phyloP scores from a whole-genome alignment of 2,329 filamentous ascomycete species.

The Cytospora schulzeri region DNA sequence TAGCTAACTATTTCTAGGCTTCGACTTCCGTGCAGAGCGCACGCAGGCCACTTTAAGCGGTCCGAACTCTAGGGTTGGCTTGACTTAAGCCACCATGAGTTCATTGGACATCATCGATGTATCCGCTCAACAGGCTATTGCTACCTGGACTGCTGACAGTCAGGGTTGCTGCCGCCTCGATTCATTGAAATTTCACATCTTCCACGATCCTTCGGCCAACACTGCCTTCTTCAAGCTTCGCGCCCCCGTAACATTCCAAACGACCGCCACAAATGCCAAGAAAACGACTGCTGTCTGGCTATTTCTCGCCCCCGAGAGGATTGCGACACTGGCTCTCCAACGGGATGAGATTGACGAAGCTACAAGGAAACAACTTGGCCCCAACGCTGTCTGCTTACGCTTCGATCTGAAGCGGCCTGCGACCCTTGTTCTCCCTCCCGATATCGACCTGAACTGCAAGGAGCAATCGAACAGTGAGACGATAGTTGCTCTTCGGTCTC shows the following conservation, averaged over 20 bases:
- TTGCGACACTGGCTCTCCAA: conserved; percentile 5
- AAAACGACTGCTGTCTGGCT: conserved; percentile 18
- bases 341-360: not conserved
- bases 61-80: too few relatives aligned
- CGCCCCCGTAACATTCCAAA: conserved; percentile 8
- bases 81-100: not conserved
- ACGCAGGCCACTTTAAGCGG: not conserved
- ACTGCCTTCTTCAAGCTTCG: conserved; percentile 20
- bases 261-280: not conserved
- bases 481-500: conserved; percentile 1
- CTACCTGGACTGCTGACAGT: not conserved
- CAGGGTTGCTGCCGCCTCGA: not conserved
- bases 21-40: conserved; percentile 3
- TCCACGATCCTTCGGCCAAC: conserved; percentile 13
- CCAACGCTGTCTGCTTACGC: conserved; percentile 9
- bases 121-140: conserved; percentile 7
- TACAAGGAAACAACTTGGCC: conserved; percentile 14
- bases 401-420: conserved; percentile 4
- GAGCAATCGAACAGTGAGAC: not conserved
- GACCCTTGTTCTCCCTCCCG: conserved; percentile 12
- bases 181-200: conserved; percentile 7
- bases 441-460: conserved; percentile 11
- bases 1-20: conserved; percentile 10
- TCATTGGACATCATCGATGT: conserved; percentile 5
- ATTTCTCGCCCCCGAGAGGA: conserved; percentile 3